Evolutionary conservation across 768 basidiomycete species (phyloP).

Genomic region (Daedalea quercina): DNA sequence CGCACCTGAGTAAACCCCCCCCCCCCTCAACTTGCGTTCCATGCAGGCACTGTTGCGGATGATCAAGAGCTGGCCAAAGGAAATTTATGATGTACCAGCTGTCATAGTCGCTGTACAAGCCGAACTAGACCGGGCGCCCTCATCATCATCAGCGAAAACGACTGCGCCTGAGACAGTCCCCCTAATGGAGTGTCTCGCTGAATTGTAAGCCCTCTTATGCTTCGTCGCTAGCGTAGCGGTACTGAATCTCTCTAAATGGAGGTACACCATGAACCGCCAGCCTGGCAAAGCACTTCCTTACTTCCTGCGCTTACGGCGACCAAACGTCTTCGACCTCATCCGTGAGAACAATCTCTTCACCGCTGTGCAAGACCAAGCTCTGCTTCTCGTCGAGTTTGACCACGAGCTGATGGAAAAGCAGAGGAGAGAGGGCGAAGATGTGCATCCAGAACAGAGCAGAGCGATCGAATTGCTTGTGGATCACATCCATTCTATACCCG

Average conservation of each 20-base stretch:
- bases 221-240: too few species aligned
- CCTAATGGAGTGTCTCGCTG: conserved; percentile 93
- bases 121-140: conserved; percentile 61
- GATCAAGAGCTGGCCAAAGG: conserved; percentile 83
- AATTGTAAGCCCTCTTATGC: conserved; percentile 49
- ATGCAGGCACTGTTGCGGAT: conserved; percentile 66
- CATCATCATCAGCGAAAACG: conserved; percentile 37
- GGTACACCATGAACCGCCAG: conserved; percentile 83
- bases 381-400: conserved; percentile 92
- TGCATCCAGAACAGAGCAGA: conserved; percentile 47
- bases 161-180: conserved; percentile 43
- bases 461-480: conserved; percentile 87
- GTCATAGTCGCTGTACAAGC: conserved; percentile 87
- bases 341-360: conserved; percentile 91
- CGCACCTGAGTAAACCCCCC: too few species aligned
- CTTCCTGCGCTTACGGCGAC: conserved; percentile 77
- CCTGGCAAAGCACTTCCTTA: conserved; percentile 91
- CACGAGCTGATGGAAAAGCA: conserved; percentile 71
- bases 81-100: conserved; percentile 82
- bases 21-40: too few species aligned
- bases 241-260: conserved; percentile 23
- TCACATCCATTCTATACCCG: conserved; percentile 94
- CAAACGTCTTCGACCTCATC: conserved; percentile 93
- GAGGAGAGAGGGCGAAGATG: conserved; percentile 32
- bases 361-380: conserved; percentile 88